Evolutionary conservation across 306 rosid genomes (phyloP), one percentile per base, ranked within the genome.

Genomic region (Trifolium repens): DNA sequence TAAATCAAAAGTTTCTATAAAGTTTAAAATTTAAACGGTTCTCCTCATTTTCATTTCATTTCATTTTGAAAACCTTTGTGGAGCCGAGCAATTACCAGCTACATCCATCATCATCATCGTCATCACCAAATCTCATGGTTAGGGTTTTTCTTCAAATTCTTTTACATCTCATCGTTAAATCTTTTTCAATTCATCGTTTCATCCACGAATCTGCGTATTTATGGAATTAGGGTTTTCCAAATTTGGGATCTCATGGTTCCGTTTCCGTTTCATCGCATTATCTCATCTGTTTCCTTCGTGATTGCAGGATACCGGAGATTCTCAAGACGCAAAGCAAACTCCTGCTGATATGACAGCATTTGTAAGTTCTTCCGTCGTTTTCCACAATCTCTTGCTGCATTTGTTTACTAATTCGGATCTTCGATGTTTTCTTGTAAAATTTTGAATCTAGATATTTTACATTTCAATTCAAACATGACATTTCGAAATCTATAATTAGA

Each of bases 321-420:
- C 89, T 3, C 92, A 92, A 64, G 97, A 92, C 50, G 66, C 90
- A 9, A 94, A 90, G 85, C 96, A 91, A 80, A 94, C 91, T 88
- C 86, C 93, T 37, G 96, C 99, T 30, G 99, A 92, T 75, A 94
- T 94, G 99, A 90, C 99, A 9, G 91, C 88, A 80, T 94, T 91
- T 84, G 97, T 94, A 81, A 86, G 99, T 83, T 73, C 27, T 37
- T 72, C 78, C 44, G 26, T n/a, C 32, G 49, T 54, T 79, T 35
- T 44, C 54, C 26, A 22, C 13, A 64, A 64, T 64, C 49, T 64
- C 49, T 30, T 72, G 63, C 15, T 62, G 62, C 30, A 9, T 22
- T 27, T 30, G 39, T 59, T 61, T 61, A 27, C 59, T 19, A 22
- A 2, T 35, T 81, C 73, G 16, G 30, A 30, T 68, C 27, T 67